Evolutionary conservation across 2,329 filamentous ascomycete genomes (phyloP).

Genomic region (Arthrobotrys pseudoclavata): DNA sequence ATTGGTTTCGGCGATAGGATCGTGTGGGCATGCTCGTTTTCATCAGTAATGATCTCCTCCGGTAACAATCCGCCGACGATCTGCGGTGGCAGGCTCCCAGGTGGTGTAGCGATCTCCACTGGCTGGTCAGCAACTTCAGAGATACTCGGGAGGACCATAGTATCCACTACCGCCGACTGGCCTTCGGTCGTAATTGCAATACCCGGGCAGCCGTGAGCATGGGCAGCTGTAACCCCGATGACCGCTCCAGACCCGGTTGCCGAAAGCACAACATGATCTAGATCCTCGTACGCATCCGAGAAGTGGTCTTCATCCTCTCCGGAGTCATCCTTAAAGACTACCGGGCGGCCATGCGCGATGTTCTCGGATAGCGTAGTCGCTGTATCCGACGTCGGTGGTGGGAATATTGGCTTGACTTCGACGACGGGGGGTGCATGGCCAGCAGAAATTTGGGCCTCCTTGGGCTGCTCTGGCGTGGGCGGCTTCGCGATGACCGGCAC

Average conservation of each 20-base stretch:
- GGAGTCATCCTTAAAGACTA: conserved; percentile 47
- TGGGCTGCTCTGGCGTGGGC: conserved; percentile 25
- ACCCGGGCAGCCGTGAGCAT: neutral
- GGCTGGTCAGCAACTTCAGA: conserved; percentile 46
- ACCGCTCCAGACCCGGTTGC: conserved; percentile 48
- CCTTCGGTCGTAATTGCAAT: conserved; percentile 9
- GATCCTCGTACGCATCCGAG: conserved; percentile 55
- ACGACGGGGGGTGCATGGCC: conserved; percentile 49
- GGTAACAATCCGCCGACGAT: conserved; percentile 32
- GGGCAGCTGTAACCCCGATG: conserved; percentile 43
- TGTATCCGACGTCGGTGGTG: conserved; percentile 34
- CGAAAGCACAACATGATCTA: conserved; percentile 54
- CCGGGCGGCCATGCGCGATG: conserved; percentile 42
- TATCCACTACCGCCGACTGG: conserved; percentile 19
- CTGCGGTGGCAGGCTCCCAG: conserved; percentile 25
- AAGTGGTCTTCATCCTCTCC: conserved; percentile 53
- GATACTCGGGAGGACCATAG: conserved; percentile 43
- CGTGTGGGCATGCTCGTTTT: conserved; percentile 6
- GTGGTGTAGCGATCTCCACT: conserved; percentile 26
- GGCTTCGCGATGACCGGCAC: neutral
- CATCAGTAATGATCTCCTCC: conserved; percentile 37
- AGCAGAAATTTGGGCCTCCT: conserved; percentile 37
- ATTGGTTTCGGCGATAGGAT: conserved; percentile 54
- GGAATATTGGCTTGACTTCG: conserved; percentile 52
- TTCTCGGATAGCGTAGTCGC: conserved; percentile 42